Base-by-base conservation (phyloP, 352 stramenopile genomes). In the Phytophthora sp. region DNA sequence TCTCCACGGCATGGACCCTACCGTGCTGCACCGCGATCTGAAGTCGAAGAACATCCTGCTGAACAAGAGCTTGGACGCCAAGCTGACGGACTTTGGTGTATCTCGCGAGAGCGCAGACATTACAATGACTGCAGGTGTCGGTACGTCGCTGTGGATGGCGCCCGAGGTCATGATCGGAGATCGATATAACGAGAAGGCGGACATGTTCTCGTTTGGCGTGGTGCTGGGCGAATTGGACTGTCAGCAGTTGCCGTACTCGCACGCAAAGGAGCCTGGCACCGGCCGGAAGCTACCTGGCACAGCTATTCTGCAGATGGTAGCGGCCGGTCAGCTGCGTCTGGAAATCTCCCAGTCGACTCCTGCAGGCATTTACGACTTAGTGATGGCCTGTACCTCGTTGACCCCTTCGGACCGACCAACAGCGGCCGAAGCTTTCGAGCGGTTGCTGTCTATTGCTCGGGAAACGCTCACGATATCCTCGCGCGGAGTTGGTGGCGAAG, bases 201-300 rank as follows among this genome's bases (percentile, higher is more conserved):
- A 82, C 54, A 71, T 80, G 48, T 84, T 82, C 54, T 84, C 75
- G 32, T 81, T 84, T 42, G 75, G 69, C 31, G 60, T 77, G 2
- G 55, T 78, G 26, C n/a, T 78, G 30, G 54, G 59, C 15, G 64
- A 77, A 56, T 24, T 77, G 18, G 69, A 79, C 43, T 67, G 56
- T 10, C 67, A 77, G 27, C 26, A 68, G 39, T n/a, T 74, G 24
- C 71, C 66, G 45, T 79, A 72, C 51, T 62, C 69, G 20, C 48
- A 76, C 18, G 62, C 58, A 27, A 76, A 60, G 37, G 66, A 75
- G 26, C 24, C 34, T 3, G 49, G 46, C 10, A 60, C 67, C 12
- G 49, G 54, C 5, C 56, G 69, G 5, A 73, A 75, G 42, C 32
- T 69, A 32, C 55, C 72, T 9, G 64, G 70, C 30, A 74, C 67